Percentiles rank a stretch among this genome's conserved stretches.
Evolutionary conservation across 1,284 basidiomycete species (phyloP).

Genomic region (Abortiporus biennis): DNA sequence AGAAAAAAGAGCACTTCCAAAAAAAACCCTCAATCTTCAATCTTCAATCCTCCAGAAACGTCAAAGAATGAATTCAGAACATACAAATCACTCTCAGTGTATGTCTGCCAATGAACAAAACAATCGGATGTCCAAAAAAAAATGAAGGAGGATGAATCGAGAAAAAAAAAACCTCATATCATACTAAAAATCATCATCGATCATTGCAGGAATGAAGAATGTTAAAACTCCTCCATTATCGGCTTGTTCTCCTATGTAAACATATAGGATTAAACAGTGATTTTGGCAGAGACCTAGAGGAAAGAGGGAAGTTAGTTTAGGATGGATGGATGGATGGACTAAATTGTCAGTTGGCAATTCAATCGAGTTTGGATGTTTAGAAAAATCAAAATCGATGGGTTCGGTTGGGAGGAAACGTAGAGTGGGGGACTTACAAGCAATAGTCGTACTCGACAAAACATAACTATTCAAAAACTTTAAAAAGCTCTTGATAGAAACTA

Average conservation of each 20-base stretch:
- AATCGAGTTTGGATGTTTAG: not conserved
- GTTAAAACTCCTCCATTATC: constrained; percentile 84
- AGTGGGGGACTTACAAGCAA: constrained; percentile 62
- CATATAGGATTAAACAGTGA: constrained; percentile 85
- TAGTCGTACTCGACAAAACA: constrained; percentile 80
- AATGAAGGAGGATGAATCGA: too few species aligned
- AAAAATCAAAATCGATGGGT: not conserved
- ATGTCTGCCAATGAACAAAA: too few species aligned
- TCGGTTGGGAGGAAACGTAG: not conserved
- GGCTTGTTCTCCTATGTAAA: constrained; percentile 81
- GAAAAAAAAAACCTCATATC: too few species aligned
- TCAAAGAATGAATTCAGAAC: too few species aligned
- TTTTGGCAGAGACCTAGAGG: constrained; percentile 67
- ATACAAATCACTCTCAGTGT: too few species aligned
- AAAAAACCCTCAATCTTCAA: too few species aligned
- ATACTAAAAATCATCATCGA: too few species aligned
- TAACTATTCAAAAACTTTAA: constrained; percentile 82
- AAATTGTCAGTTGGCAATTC: not conserved
- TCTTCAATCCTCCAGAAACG: too few species aligned
- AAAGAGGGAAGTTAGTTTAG: not conserved
- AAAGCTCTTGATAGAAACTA: constrained; percentile 71
- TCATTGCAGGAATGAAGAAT: constrained; percentile 76
- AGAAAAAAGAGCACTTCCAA: too few species aligned
- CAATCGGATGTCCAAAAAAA: too few species aligned
- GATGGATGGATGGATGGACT: not conserved